Percentiles rank a stretch among this genome's conserved stretches.
phyloP scores from a whole-genome alignment of 306 rosid genomes.

The Cucurbita maxima region DNA sequence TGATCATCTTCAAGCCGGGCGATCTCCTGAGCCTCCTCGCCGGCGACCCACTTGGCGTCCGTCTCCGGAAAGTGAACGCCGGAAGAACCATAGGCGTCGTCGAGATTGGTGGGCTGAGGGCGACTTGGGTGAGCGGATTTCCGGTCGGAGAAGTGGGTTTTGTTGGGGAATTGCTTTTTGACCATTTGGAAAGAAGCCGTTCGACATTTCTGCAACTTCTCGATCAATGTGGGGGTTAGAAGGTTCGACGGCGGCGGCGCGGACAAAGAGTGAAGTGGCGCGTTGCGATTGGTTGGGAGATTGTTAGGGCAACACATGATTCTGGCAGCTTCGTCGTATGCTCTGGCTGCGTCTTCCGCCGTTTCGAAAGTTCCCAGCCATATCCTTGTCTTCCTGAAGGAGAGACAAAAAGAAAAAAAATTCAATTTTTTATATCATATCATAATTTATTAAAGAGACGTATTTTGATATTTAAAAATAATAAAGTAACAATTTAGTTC shows the following conservation, averaged over 20 bases:
- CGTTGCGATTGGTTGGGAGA: not conserved
- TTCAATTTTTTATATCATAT: not conserved
- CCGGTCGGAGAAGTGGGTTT: not conserved
- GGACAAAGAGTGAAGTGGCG: not conserved
- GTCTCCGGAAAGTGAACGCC: not conserved
- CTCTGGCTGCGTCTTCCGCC: constrained; percentile 8
- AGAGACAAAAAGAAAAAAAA: not conserved
- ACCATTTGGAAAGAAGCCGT: constrained; percentile 5
- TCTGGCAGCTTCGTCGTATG: constrained; percentile 10
- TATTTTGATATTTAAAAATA: too few relatives aligned
- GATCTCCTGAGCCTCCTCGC: not conserved
- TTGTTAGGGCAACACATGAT: not conserved
- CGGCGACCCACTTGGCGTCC: not conserved
- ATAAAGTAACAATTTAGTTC: too few relatives aligned
- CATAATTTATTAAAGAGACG: too few relatives aligned
- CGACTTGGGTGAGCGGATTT: not conserved
- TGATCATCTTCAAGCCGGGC: constrained; percentile 7
- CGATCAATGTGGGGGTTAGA: constrained; percentile 3
- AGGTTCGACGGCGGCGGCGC: not conserved
- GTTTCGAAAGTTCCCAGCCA: constrained; percentile 11
- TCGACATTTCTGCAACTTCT: constrained; percentile 5
- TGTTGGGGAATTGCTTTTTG: not conserved
- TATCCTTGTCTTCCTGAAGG: constrained; percentile 4
- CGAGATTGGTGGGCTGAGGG: not conserved
- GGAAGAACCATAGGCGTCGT: too few relatives aligned